phyloP scores from a whole-genome alignment of 208 protist species.

The Phytomonas francai region DNA sequence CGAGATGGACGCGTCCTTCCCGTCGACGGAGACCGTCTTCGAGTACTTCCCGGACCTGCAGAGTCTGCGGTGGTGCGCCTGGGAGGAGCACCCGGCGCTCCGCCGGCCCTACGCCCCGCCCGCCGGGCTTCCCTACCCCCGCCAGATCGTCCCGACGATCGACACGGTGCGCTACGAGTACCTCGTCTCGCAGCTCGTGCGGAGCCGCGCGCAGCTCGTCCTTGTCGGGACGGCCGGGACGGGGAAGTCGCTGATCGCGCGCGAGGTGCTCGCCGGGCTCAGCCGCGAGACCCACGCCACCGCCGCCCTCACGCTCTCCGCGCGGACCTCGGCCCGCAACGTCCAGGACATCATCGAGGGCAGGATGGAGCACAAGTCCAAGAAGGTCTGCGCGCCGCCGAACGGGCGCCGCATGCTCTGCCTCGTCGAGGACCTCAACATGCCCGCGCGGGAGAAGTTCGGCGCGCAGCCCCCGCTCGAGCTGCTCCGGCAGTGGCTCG shows the following conservation, averaged over 20 bases:
- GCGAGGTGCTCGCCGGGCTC: conserved; percentile 76
- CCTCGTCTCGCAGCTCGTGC: conserved; percentile 88
- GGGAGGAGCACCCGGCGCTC: conserved; percentile 90
- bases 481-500: conserved; percentile 95
- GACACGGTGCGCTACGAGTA: conserved; percentile 96
- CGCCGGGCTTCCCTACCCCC: conserved; percentile 89
- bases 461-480: conserved; percentile 97
- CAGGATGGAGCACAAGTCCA: conserved; percentile 94
- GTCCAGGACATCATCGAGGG: conserved; percentile 96
- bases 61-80: conserved; percentile 87
- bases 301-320: conserved; percentile 94
- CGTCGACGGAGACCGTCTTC: conserved; percentile 95
- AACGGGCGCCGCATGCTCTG: conserved; percentile 93
- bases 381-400: conserved; percentile 93
- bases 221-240: conserved; percentile 95
- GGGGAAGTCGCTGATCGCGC: conserved; percentile 94
- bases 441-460: conserved; percentile 96
- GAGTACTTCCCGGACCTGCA: conserved; percentile 95
- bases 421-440: conserved; percentile 98
- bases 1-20: conserved; percentile 94
- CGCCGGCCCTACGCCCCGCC: conserved; percentile 79
- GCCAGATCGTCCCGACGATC: conserved; percentile 96
- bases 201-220: conserved; percentile 82
- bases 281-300: conserved; percentile 76
- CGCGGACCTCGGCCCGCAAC: conserved; percentile 91